A percentile compares a stretch with the other conserved stretches of the same genome.
Evolutionary conservation across 1,284 basidiomycete species (phyloP).

Genomic region (Papiliotrema laurentii): DNA sequence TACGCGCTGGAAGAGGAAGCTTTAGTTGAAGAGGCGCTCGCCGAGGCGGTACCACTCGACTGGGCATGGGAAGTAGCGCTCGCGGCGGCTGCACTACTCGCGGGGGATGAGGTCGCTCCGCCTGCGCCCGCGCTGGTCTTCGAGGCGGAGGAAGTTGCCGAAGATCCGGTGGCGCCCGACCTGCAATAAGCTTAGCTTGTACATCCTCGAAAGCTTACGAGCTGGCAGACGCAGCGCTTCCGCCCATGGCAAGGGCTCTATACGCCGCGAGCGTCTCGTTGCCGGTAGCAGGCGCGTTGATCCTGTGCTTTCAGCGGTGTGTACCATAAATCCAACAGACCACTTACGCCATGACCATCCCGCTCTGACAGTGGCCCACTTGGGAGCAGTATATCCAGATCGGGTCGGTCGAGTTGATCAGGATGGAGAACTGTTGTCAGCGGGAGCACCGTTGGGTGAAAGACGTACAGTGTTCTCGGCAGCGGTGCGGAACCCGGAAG

Average conservation of each 20-base stretch:
- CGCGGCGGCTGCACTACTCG: too few relatives aligned
- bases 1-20: too few relatives aligned
- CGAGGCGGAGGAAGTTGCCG: too few relatives aligned
- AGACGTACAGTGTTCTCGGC: conserved; percentile 46
- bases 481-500: conserved; percentile 58
- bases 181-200: too few relatives aligned
- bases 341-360: conserved; percentile 57
- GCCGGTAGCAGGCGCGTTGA: conserved; percentile 55
- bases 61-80: too few relatives aligned
- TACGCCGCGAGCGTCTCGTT: conserved; percentile 54
- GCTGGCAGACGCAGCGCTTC: too few relatives aligned
- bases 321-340: too few relatives aligned
- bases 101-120: neutral
- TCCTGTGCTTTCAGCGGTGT: conserved; percentile 39
- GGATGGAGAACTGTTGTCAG: conserved; percentile 16
- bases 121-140: neutral
- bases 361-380: conserved; percentile 54
- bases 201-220: too few relatives aligned
- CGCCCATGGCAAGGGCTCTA: conserved; percentile 50
- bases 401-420: conserved; percentile 54
- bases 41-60: too few relatives aligned
- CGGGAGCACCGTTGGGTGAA: neutral
- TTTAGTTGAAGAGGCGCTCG: too few relatives aligned
- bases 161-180: too few relatives aligned
- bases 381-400: conserved; percentile 64